These are phyloP conservation scores for Cladophialophora bantiana DNA, from an alignment of 2,329 filamentous ascomycete species.

Conservation along the genomic window DNA sequence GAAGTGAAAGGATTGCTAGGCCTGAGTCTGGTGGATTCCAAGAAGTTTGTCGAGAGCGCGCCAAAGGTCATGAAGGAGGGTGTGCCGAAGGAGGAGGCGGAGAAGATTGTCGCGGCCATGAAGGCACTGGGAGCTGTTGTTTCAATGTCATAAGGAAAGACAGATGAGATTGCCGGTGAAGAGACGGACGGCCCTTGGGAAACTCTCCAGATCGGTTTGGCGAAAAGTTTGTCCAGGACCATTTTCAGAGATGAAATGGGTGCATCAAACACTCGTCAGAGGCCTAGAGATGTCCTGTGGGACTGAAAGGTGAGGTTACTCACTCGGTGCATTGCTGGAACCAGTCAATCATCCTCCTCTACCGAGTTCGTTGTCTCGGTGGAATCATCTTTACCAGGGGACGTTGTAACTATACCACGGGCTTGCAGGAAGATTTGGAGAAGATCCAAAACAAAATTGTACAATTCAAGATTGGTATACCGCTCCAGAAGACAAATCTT, in stretches of 20 bases:
- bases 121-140: conserved; percentile 92
- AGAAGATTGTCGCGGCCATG: conserved; percentile 96
- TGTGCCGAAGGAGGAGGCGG: conserved; percentile 96
- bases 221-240: background rate
- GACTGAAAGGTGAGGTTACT: background rate
- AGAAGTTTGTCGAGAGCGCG: conserved; percentile 98
- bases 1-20: conserved; percentile 97
- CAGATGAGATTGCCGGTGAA: background rate
- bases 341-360: background rate
- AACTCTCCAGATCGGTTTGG: background rate
- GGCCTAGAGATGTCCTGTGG: background rate
- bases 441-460: conserved; percentile 12
- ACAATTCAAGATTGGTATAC: conserved; percentile 10
- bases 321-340: background rate
- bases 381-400: background rate
- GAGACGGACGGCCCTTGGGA: background rate
- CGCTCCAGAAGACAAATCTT: background rate
- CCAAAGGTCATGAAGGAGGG: conserved; percentile 99
- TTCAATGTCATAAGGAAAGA: conserved; percentile 76
- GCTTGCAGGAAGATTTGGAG: conserved; percentile 7
- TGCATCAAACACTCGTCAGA: background rate
- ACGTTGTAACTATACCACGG: conserved; percentile 22
- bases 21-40: conserved; percentile 95
- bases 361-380: background rate
- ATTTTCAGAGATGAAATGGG: conserved; percentile 1